phyloP scores from a whole-genome alignment of 805 yeast genomes.

The Monosporozyma unispora region DNA sequence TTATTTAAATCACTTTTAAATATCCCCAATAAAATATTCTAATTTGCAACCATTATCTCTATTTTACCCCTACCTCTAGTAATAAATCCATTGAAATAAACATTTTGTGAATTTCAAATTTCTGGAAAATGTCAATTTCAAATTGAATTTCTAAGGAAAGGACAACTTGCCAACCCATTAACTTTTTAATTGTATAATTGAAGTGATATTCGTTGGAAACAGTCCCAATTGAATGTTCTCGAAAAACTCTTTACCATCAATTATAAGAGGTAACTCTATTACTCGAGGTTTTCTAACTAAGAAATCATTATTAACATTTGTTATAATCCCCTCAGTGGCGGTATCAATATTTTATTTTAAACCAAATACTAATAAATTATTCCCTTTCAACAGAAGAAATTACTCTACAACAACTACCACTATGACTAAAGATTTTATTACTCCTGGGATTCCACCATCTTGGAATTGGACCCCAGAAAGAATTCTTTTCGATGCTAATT shows the following conservation, averaged over 20 bases:
- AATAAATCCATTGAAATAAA: background rate
- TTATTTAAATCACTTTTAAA: too few relatives aligned
- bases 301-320: background rate
- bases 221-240: background rate
- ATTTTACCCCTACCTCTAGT: background rate
- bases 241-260: background rate
- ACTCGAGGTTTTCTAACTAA: background rate
- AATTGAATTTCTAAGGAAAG: background rate
- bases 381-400: background rate
- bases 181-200: too few relatives aligned
- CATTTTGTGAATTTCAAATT: background rate
- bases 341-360: background rate
- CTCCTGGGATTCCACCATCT: slow-evolving; percentile 34
- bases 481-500: slow-evolving; percentile 36
- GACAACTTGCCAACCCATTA: background rate
- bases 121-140: background rate
- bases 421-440: slow-evolving; percentile 3
- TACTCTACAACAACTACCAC: background rate
- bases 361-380: background rate
- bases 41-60: background rate
- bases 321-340: slow-evolving; percentile 1
- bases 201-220: background rate
- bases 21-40: too few relatives aligned
- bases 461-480: slow-evolving; percentile 56
- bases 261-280: background rate